Percentiles rank a stretch among this genome's conserved stretches.
phyloP scores from a whole-genome alignment of 805 yeast genomes.

The Grigorovia jiainica region DNA sequence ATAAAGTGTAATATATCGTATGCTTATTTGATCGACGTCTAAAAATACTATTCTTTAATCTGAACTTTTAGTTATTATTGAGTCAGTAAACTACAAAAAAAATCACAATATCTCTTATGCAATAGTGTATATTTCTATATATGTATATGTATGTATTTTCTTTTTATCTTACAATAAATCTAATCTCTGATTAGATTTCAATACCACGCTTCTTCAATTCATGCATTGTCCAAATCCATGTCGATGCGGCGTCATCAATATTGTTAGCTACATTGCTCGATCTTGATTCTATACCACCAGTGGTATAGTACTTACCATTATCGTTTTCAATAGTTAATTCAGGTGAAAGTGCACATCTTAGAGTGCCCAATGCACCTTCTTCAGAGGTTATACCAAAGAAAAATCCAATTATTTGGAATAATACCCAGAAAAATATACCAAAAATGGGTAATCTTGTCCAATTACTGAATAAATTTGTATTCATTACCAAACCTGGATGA shows the following conservation, averaged over 20 bases:
- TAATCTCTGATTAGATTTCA: conserved; percentile 15
- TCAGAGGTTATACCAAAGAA: conserved; percentile 65
- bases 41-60: no score
- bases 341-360: conserved; percentile 52
- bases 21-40: no score
- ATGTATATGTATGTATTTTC: no score
- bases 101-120: no score
- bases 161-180: no score
- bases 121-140: no score
- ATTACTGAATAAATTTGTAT: conserved; percentile 62
- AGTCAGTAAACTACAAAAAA: no score
- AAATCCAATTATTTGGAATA: conserved; percentile 59
- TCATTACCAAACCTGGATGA: conserved; percentile 84
- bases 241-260: conserved; percentile 51
- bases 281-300: conserved; percentile 45
- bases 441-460: conserved; percentile 71
- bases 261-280: conserved; percentile 54
- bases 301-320: conserved; percentile 60
- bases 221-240: conserved; percentile 73
- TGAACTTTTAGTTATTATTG: no score
- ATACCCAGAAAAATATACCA: conserved; percentile 66
- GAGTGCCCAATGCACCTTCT: conserved; percentile 57
- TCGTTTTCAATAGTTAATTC: conserved; percentile 40
- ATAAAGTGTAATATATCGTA: no score
- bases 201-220: conserved; percentile 48